Base-by-base conservation (phyloP, 371 early-diverging fungal genomes). In the Actinomortierella ambigua region DNA sequence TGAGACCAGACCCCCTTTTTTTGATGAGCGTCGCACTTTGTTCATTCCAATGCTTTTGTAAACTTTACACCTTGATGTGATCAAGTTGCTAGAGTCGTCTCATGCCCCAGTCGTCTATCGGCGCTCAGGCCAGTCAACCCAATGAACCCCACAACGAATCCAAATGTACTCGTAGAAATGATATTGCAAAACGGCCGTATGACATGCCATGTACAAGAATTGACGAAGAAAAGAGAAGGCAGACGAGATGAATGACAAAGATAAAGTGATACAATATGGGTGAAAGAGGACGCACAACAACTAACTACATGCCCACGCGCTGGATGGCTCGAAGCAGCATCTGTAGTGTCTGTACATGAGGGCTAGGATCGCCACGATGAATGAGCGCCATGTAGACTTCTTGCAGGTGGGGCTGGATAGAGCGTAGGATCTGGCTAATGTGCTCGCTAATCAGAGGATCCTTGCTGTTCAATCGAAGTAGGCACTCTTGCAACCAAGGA, bases 401-500 rank as follows among this genome's bases (percentile, higher is more conserved):
- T 29, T 63, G 57, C 28, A 73, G 53, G 15, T 63, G 54, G 13
- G 39, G 47, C 43, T 67, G 63, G 3, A 73, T 63, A 11, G 43
- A 29, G 2, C 67, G 64, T 7, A 73, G 57, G 48, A 73, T 73
- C 26, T 51, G 49, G 26, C 51, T 20, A 56, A 73, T 61, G 40
- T 66, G 75, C 1, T 66, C 61, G 18, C 67, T 53, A 3, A 67
- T 24, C 53, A 60, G 8, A 9, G 67, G 61, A 28, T 73, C 64
- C 43, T 67, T 66, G 20, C 61, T 44, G 40, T 73, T 43, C 54
- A 73, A 28, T 4, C 68, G 75, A 50, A 55, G 28, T 57, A 73
- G 27, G 48, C 59, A 46, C 55, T 73, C 75, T 39, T 73, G 75
- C 4, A 73, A 55, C 75, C 75, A 73, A 14, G 75, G 53, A 34